Base-by-base conservation (phyloP, 2,329 filamentous ascomycete species). In the Elsinoe batatas region DNA sequence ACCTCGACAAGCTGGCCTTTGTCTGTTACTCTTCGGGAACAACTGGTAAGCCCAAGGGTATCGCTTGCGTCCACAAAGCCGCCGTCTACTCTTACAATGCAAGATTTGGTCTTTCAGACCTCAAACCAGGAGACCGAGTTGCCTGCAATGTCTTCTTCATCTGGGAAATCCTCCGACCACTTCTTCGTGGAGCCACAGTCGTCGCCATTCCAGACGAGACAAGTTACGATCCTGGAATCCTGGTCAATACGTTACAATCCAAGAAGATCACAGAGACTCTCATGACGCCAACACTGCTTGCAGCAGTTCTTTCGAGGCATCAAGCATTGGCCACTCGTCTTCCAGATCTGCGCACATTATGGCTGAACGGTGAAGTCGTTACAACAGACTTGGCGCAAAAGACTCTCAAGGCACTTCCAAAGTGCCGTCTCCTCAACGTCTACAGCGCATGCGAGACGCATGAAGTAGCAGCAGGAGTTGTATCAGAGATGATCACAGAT, bases 71-170 rank as follows among this genome's bases (percentile, higher is more conserved):
- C 1, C 87, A 91, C 67, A 76, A 80, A 63, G 87, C 87, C 13
- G 76, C 87, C 0, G 83, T 91, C 1, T 77, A 80, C 26, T 91
- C 87, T 5, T 91, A 91, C 65, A 75, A 88, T 62, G 69, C 88
- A 60, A 76, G 87, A 67, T 91, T 91, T 64, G 74, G 72, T 8
- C 68, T 91, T 49, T 85, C 82, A 61, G 83, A 91, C 66, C 73
- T 88, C 2, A 70, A 77, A 15, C 83, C 83, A 0, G 86, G 86
- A 13, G 87, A 90, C 62, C 80, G 87, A 5, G 86, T 91, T 10
- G 87, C 87, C n/a, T 91, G 87, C 72, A 91, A 91, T 73, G 87
- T 91, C 58, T 91, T 91, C 69, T 91, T 91, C 66, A 78, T 91
- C 46, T 91, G 87, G 87, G 87, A 91, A 67, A 90, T 91, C 56